These are phyloP conservation scores for Saccharomyces hybrid DNA, from an alignment of 1,139 yeast species.

Conservation along the genomic window DNA sequence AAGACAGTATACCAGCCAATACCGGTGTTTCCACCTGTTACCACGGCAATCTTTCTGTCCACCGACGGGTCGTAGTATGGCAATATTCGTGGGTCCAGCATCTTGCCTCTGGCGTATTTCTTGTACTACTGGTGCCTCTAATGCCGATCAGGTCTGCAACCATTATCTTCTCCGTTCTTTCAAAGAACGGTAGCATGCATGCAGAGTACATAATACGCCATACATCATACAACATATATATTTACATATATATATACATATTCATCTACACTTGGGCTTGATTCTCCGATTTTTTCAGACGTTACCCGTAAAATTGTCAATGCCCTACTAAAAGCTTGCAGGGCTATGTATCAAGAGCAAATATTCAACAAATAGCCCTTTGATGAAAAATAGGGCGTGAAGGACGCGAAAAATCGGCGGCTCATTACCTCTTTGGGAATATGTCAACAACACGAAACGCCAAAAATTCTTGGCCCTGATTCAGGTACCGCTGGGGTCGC, in stretches of 20 bases:
- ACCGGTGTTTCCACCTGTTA: slow-evolving; percentile 79
- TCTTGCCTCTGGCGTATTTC: slow-evolving; percentile 2
- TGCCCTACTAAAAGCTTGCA: not conserved
- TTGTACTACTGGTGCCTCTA: not conserved
- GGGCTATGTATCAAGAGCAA: not conserved
- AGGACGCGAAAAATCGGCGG: not conserved
- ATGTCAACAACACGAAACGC: not conserved
- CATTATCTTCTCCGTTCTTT: not conserved
- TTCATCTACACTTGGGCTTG: not conserved
- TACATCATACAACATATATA: not conserved
- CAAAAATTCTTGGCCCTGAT: not conserved
- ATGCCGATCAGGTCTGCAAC: not conserved
- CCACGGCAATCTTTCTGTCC: slow-evolving; percentile 54
- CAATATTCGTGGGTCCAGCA: slow-evolving; percentile 25
- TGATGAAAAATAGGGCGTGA: not conserved
- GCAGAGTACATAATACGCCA: not conserved
- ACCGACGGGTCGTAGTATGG: slow-evolving; percentile 33
- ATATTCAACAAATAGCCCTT: fast-evolving
- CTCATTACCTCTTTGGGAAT: not conserved
- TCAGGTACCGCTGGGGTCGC: not conserved
- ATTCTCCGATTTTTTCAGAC: not conserved
- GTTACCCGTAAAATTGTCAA: not conserved
- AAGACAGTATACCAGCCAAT: slow-evolving; percentile 71
- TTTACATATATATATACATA: not conserved
- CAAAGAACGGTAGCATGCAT: not conserved